Evolutionary conservation across 1,284 basidiomycete genomes (phyloP).

Genomic region (Malassezia japonica): DNA sequence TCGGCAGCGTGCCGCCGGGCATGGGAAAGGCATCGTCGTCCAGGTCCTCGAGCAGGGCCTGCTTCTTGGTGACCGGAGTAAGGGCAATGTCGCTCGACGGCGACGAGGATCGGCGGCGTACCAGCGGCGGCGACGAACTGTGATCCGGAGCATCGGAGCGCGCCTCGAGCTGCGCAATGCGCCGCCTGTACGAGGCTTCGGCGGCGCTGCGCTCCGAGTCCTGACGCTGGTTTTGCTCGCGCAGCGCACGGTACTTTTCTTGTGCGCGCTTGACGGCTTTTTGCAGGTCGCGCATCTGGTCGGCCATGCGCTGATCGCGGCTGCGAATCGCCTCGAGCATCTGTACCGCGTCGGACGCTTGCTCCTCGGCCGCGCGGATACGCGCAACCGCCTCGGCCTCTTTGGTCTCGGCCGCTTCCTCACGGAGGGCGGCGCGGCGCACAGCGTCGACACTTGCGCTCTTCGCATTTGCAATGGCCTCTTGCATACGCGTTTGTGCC

Average conservation of each 20-base stretch:
- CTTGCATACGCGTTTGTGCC: not conserved
- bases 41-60: not conserved
- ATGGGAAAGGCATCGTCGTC: constrained; percentile 12
- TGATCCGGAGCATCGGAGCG: not conserved
- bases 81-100: too few relatives aligned
- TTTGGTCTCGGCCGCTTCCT: not conserved
- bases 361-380: constrained; percentile 5
- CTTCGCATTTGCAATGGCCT: not conserved
- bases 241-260: constrained; percentile 2
- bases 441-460: constrained; percentile 8
- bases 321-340: constrained; percentile 1
- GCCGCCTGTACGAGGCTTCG: not conserved
- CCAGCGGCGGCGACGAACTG: too few relatives aligned
- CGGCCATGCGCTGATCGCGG: constrained; percentile 12
- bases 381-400: not conserved
- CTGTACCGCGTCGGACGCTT: constrained; percentile 1
- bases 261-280: not conserved
- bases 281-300: constrained; percentile 17
- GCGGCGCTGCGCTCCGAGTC: not conserved
- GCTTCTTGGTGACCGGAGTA: too few relatives aligned
- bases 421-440: constrained; percentile 9
- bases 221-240: too few relatives aligned
- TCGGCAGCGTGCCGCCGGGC: constrained; percentile 7
- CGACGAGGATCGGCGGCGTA: not conserved
- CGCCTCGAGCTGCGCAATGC: not conserved